Conservation (phyloP, 2,329 filamentous ascomycete genomes). For the Bimuria novae-zelandiae region DNA sequence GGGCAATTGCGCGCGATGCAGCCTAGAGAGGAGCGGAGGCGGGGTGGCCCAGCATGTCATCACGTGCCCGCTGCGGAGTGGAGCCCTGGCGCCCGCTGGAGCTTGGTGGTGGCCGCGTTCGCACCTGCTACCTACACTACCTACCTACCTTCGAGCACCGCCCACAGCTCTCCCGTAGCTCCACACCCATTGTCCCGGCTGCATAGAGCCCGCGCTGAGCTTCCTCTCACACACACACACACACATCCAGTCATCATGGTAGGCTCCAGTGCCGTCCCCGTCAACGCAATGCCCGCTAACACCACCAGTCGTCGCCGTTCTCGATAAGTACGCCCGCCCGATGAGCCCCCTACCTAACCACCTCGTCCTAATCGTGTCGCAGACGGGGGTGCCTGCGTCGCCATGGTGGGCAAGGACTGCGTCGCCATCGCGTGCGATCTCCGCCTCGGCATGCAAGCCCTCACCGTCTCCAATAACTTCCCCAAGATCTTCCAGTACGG, state of each 20-base stretch:
- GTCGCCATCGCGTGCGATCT: conserved; percentile 99
- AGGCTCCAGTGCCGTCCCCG: conserved; percentile 26
- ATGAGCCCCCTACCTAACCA: conserved; percentile 11
- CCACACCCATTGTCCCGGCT: conserved; percentile 3
- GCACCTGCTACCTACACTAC: conserved; percentile 25
- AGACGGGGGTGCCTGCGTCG: conserved; percentile 92
- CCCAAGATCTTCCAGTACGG: conserved; percentile 99
- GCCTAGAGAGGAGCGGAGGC: too few relatives aligned
- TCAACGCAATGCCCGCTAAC: conserved; percentile 37
- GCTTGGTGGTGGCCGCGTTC: conserved; percentile 9
- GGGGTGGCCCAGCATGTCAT: too few relatives aligned
- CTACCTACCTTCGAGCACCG: conserved; percentile 20
- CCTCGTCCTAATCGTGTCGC: conserved; percentile 17
- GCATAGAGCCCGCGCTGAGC: conserved; percentile 1
- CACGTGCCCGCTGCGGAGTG: too few relatives aligned
- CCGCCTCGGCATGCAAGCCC: conserved; percentile 90
- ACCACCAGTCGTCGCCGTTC: conserved; percentile 79
- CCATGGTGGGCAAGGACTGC: conserved; percentile 99
- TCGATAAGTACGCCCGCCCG: conserved; percentile 74
- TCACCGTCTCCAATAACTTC: conserved; percentile 99
- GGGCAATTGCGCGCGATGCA: too few relatives aligned
- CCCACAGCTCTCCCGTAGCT: conserved; percentile 10
- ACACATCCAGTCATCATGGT: conserved; percentile 44
- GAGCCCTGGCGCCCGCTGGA: too few relatives aligned
- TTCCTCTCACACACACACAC: conserved; percentile 8